These are phyloP conservation scores for Candida gigantensis DNA, from an alignment of 1,139 yeast genomes.

Conservation along the genomic window DNA sequence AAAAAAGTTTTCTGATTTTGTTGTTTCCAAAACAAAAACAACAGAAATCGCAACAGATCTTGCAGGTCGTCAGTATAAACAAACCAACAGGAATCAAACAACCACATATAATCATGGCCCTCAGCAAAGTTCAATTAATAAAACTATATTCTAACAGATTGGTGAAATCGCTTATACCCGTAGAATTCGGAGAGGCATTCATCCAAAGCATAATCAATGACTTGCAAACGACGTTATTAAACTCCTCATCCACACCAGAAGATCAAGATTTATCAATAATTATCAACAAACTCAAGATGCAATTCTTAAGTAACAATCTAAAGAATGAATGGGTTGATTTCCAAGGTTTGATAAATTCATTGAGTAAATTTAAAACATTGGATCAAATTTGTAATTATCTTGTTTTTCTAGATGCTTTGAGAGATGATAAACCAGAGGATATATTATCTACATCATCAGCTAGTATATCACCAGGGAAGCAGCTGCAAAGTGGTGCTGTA, in stretches of 20 bases:
- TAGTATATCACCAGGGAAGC: slow-evolving; percentile 1
- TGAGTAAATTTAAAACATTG: slow-evolving; percentile 28
- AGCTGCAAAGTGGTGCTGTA: too few species aligned
- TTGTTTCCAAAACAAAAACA: too few species aligned
- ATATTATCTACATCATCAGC: slow-evolving; percentile 1
- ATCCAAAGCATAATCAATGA: slow-evolving; percentile 36
- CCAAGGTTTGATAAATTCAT: slow-evolving; percentile 30
- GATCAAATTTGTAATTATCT: slow-evolving; percentile 42
- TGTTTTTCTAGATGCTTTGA: slow-evolving; percentile 30
- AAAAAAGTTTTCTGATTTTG: too few species aligned
- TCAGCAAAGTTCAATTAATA: slow-evolving; percentile 36
- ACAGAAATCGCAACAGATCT: too few species aligned
- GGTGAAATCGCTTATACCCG: slow-evolving; percentile 41
- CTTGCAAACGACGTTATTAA: slow-evolving; percentile 20
- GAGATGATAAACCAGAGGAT: slow-evolving; percentile 7
- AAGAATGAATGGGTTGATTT: slow-evolving; percentile 35
- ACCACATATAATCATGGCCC: slow-evolving; percentile 22
- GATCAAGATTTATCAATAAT: slow-evolving; percentile 18
- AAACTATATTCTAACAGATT: slow-evolving; percentile 38
- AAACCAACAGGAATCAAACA: too few species aligned
- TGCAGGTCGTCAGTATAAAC: too few species aligned
- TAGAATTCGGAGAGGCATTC: slow-evolving; percentile 42
- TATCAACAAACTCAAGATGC: slow-evolving; percentile 26
- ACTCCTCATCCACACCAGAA: slow-evolving; percentile 9
- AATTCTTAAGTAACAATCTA: slow-evolving; percentile 28